A percentile compares a stretch with the other conserved stretches of the same genome.
These are phyloP conservation scores for Zalaria sp. DNA, from an alignment of 2,329 filamentous ascomycete species.

Conservation along the genomic window DNA sequence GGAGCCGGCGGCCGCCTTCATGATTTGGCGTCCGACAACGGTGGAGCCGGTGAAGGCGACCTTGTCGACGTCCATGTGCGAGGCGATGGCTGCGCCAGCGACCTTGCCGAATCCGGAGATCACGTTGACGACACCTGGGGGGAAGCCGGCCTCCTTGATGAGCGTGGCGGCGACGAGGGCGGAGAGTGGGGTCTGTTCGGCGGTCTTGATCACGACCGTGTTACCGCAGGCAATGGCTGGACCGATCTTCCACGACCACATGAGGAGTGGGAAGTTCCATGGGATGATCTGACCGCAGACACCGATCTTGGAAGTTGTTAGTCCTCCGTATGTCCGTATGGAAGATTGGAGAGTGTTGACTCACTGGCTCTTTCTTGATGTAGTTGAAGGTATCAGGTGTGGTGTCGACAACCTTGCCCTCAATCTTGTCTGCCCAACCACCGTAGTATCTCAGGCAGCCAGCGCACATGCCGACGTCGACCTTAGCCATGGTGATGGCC, in stretches of 20 bases:
- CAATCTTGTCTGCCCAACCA: constrained; percentile 85
- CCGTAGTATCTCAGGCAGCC: constrained; percentile 73
- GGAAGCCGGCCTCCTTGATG: constrained; percentile 66
- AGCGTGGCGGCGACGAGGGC: constrained; percentile 50
- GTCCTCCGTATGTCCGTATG: neutral
- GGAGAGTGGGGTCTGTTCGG: constrained; percentile 62
- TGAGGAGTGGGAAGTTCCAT: constrained; percentile 76
- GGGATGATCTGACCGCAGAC: constrained; percentile 81
- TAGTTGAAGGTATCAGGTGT: constrained; percentile 70
- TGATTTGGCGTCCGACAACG: constrained; percentile 56
- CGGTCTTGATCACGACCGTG: constrained; percentile 58
- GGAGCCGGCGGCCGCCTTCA: constrained; percentile 64
- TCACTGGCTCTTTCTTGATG: constrained; percentile 60
- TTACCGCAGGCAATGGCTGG: constrained; percentile 61
- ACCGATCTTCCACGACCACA: constrained; percentile 72
- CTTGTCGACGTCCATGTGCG: constrained; percentile 74
- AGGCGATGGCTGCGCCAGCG: constrained; percentile 61
- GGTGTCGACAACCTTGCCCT: constrained; percentile 76
- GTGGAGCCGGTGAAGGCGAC: constrained; percentile 72
- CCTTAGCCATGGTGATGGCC: constrained; percentile 60
- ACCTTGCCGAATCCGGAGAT: constrained; percentile 65
- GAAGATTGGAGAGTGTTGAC: constrained; percentile 9
- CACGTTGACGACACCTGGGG: constrained; percentile 63
- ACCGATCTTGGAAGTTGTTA: constrained; percentile 37
- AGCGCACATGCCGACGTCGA: constrained; percentile 54